These are phyloP conservation scores for Fomitopsis serialis DNA, from an alignment of 768 basidiomycete species.

Conservation along the genomic window DNA sequence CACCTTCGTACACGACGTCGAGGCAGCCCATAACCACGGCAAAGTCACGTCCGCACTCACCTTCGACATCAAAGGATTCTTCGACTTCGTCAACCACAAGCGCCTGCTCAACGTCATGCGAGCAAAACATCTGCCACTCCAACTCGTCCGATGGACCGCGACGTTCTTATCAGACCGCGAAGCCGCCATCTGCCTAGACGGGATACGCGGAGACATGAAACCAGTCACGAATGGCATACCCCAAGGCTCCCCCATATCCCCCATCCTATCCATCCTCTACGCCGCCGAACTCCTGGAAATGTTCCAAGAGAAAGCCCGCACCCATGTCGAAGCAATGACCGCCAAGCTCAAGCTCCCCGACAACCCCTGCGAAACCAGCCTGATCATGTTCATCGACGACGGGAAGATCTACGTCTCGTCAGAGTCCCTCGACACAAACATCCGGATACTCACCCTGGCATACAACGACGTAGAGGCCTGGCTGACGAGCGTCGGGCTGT, in stretches of 20 bases:
- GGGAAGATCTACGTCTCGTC: slow-evolving; percentile 18
- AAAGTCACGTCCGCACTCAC: slow-evolving; percentile 10
- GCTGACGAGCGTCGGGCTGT: neutral
- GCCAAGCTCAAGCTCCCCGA: neutral
- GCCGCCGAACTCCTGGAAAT: slow-evolving; percentile 4
- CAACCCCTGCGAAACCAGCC: neutral
- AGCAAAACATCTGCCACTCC: slow-evolving; percentile 6
- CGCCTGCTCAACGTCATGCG: slow-evolving; percentile 3
- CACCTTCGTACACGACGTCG: slow-evolving; percentile 15
- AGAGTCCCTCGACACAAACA: slow-evolving; percentile 1
- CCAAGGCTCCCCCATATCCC: slow-evolving; percentile 24
- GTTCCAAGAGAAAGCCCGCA: neutral
- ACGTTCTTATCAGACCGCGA: slow-evolving; percentile 7
- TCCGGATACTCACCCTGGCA: neutral
- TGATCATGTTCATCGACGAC: slow-evolving; percentile 29
- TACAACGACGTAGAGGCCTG: neutral
- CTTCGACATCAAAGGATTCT: slow-evolving; percentile 19
- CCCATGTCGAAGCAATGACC: slow-evolving; percentile 10
- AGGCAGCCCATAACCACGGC: slow-evolving; percentile 1
- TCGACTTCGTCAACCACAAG: slow-evolving; percentile 18
- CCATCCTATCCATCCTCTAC: slow-evolving; percentile 9
- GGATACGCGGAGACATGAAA: slow-evolving; percentile 17
- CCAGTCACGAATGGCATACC: slow-evolving; percentile 27
- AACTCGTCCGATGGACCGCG: slow-evolving; percentile 6
- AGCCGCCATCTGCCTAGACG: slow-evolving; percentile 12